These are phyloP conservation scores for Moringa oleifera DNA, from an alignment of 345 rosid species.

Conservation along the genomic window DNA sequence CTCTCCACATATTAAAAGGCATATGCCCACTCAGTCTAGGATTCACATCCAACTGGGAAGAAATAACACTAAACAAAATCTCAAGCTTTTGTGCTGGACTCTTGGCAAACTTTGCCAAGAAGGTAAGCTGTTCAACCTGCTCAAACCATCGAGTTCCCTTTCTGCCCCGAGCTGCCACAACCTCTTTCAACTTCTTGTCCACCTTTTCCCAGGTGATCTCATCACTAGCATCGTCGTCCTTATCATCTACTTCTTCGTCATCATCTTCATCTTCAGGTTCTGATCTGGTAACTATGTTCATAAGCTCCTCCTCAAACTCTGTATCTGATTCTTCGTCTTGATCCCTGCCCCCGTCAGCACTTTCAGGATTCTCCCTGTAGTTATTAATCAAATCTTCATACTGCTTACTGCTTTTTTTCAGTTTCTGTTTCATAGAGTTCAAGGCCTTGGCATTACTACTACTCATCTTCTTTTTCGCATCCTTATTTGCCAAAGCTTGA, in stretches of 20 bases:
- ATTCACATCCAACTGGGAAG: slow-evolving; percentile 94
- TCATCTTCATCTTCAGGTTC: slow-evolving; percentile 44
- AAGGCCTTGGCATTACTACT: slow-evolving; percentile 91
- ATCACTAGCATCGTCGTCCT: slow-evolving; percentile 54
- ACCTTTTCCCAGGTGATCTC: slow-evolving; percentile 92
- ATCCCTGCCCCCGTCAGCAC: slow-evolving; percentile 56
- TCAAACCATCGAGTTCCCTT: slow-evolving; percentile 94
- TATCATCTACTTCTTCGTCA: slow-evolving; percentile 23
- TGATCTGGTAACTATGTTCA: slow-evolving; percentile 19
- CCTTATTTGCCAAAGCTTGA: slow-evolving; percentile 84
- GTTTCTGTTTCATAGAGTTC: slow-evolving; percentile 91
- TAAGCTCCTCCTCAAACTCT: slow-evolving; percentile 47
- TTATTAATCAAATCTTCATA: slow-evolving; percentile 77
- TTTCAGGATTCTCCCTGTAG: slow-evolving; percentile 64
- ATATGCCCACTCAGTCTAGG: slow-evolving; percentile 96
- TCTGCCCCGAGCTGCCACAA: slow-evolving; percentile 92
- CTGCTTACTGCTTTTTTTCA: slow-evolving; percentile 82
- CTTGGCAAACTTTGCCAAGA: slow-evolving; percentile 87
- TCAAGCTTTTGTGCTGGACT: slow-evolving; percentile 98
- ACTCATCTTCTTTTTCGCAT: slow-evolving; percentile 96
- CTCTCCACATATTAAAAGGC: slow-evolving; percentile 94
- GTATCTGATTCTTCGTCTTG: slow-evolving; percentile 46
- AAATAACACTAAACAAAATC: slow-evolving; percentile 80
- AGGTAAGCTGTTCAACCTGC: slow-evolving; percentile 91
- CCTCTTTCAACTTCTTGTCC: slow-evolving; percentile 84